These are phyloP conservation scores for Diutina ranongensis DNA, from an alignment of 1,139 yeast genomes.

Conservation along the genomic window DNA sequence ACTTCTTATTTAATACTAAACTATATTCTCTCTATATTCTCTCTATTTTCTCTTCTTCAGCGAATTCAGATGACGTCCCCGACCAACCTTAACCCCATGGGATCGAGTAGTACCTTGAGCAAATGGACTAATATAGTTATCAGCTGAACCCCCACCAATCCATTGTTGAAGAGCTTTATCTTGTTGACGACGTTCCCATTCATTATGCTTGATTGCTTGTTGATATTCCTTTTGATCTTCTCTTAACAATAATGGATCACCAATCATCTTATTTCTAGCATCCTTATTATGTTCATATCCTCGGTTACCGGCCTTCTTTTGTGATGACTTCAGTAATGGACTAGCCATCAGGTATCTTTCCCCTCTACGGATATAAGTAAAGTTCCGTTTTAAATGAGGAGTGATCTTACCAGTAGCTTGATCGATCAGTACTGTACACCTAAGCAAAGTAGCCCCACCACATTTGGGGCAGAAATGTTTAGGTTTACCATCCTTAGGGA, in stretches of 20 bases:
- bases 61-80: constrained; percentile 72
- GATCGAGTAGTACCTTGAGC: constrained; percentile 48
- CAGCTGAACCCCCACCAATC: constrained; percentile 93
- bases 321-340: constrained; percentile 56
- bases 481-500: constrained; percentile 65
- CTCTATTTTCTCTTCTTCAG: constrained; percentile 20
- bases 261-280: constrained; percentile 41
- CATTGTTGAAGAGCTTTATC: constrained; percentile 80
- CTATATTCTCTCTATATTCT: too few relatives aligned
- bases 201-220: constrained; percentile 76
- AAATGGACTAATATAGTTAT: constrained; percentile 83
- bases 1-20: too few relatives aligned
- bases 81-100: constrained; percentile 69
- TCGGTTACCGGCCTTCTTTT: constrained; percentile 53
- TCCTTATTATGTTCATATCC: constrained; percentile 61
- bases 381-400: constrained; percentile 85
- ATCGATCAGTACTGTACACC: constrained; percentile 86
- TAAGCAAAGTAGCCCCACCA: constrained; percentile 81
- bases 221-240: constrained; percentile 94
- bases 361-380: constrained; percentile 92
- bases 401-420: constrained; percentile 68
- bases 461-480: constrained; percentile 93
- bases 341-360: constrained; percentile 64
- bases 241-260: constrained; percentile 50
- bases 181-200: constrained; percentile 78